Base-by-base conservation (phyloP, 129 eudicot genomes). In the Artemisia tridentata region DNA sequence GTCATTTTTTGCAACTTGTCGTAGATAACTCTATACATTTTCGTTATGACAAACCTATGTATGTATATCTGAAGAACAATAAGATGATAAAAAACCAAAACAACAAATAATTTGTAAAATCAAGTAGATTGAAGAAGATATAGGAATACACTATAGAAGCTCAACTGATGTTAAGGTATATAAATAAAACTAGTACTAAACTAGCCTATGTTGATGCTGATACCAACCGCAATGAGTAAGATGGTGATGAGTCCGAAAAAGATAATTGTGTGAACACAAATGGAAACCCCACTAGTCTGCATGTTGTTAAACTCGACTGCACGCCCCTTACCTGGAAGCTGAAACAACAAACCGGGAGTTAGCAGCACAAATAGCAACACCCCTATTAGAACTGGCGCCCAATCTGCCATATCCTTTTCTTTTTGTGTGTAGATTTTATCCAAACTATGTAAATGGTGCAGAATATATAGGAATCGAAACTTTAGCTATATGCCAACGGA, bases 211-310 rank as follows among this genome's bases (percentile, higher is more conserved):
- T 68, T 81, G 71, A 87, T 87, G 65, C 86, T 84, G 55, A 87
- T 79, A 43, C 89, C 89, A 63, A 87, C 80, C 60, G 93, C 93
- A 49, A 87, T 71, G 65, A 87, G 87, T 51, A 84, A 78, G 67
- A 87, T 84, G 49, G 85, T 78, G 50, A 84, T 81, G 50, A 87
- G 78, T 23, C 85, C 88, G 11, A 83, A 78, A 75, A 63, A 87
- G 80, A 87, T 73, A 68, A 87, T 75, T 3, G 89, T 79, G 74
- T 87, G 92, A 7, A 87, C 86, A 7, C 82, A 71, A 18, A 87
- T 81, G 41, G 93, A 84, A 43, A 84, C 79, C 21, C 93, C 93
- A 14, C 93, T 87, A 0, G 93, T 87, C 80, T 77, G 89, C 78
- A 87, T 70, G 75, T 84, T 87, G 56, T 53, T 63, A 46, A 87